Conservation (phyloP, 371 early-diverging fungal genomes). For the Neoconidiobolus thromboides region DNA sequence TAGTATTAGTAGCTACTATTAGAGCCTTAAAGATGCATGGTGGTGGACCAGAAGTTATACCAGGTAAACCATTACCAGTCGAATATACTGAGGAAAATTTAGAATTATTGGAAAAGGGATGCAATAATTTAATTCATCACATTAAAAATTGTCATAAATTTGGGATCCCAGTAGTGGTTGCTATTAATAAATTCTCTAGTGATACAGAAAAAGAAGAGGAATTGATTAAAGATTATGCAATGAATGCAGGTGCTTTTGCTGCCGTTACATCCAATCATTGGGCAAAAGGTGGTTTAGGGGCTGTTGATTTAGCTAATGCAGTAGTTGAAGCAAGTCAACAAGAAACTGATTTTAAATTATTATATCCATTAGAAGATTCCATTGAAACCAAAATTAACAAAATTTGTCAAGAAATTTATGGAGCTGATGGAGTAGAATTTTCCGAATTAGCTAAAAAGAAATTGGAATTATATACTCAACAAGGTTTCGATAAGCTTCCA, state of each 20-base stretch:
- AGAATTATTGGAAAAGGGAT: constrained; percentile 58
- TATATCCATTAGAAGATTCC: constrained; percentile 53
- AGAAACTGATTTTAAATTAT: constrained; percentile 46
- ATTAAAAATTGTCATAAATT: constrained; percentile 77
- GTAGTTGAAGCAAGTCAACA: constrained; percentile 59
- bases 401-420: constrained; percentile 83
- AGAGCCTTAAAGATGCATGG: constrained; percentile 94
- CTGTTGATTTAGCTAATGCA: constrained; percentile 65
- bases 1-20: constrained; percentile 91
- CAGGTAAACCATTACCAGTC: constrained; percentile 76
- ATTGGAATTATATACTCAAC: constrained; percentile 56
- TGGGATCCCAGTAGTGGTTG: constrained; percentile 83
- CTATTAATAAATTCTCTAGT: constrained; percentile 75
- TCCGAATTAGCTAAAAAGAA: constrained; percentile 63
- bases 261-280: constrained; percentile 78
- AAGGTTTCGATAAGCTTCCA: constrained; percentile 70
- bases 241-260: constrained; percentile 69
- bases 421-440: constrained; percentile 72
- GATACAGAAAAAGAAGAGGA: constrained; percentile 79
- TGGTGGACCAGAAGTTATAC: constrained; percentile 87
- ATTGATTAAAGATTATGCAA: constrained; percentile 44
- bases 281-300: constrained; percentile 85
- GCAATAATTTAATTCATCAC: constrained; percentile 69
- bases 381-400: constrained; percentile 79
- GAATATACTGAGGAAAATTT: constrained; percentile 75